Base-by-base conservation (phyloP, 2,329 filamentous ascomycete species). In the Stagonosporopsis rhizophila region DNA sequence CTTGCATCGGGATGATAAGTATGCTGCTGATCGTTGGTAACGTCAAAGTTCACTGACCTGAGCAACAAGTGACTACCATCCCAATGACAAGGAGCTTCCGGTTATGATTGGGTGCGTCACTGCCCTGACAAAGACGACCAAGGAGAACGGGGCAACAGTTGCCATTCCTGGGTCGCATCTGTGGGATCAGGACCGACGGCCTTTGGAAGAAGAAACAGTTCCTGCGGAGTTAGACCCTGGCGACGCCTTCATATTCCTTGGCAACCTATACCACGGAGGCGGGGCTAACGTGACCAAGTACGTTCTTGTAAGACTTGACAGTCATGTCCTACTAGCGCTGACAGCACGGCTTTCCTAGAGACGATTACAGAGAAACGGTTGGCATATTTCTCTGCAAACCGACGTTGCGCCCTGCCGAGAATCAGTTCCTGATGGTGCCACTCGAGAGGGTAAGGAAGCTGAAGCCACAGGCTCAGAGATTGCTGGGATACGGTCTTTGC, bases 1-100 rank as follows among this genome's bases (percentile, higher is more conserved):
- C 30, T 45, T 45, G 27, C 42, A 45, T 45, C 42, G 42, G 19
- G 42, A 45, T n/a, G 42, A 45, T 20, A 45, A 45, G 42, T 45
- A 45, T 32, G 42, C 7, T 4, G 23, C n/a, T n/a, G 15, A 11
- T 4, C 12, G 14, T 32, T 45, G 4, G 12, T 15, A 45, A 19
- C 6, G 42, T 32, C n/a, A n/a, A 6, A 22, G 6, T 11, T 11
- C 9, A 32, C 42, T 45, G 42, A 45, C 42, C 6, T 15, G 7
- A 8, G 12, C 4, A 20, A 32, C 30, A 45, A 45, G 42, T 34
- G 42, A 45, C 17, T 45, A 45, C 14, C 42, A 45, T 45, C 42
- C 42, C n/a, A 6, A 45, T 12, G 42, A 45, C 17, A 19, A n/a
- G 34, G n/a, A 35, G 17, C 34, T 35, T 6, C 34, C 34, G n/a